Conservation (phyloP, 2,329 filamentous ascomycete genomes). For the Curvularia lunata region DNA sequence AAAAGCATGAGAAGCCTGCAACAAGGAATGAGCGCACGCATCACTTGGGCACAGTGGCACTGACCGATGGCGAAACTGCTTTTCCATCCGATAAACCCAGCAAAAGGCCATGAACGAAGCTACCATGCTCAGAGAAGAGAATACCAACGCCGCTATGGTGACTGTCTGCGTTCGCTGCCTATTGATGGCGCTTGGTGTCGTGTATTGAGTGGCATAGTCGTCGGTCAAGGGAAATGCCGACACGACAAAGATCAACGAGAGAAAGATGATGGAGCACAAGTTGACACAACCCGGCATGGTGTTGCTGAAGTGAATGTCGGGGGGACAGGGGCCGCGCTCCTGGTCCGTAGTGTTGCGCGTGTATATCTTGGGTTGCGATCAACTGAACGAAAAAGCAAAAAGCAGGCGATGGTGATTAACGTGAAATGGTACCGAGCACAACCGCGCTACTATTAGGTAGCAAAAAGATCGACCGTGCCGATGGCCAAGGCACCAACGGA, state of each 20-base stretch:
- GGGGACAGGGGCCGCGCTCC: not conserved
- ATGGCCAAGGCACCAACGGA: constrained; percentile 27
- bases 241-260: not conserved
- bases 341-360: not conserved
- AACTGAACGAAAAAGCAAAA: constrained; percentile 6
- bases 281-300: not conserved
- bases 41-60: constrained; percentile 27
- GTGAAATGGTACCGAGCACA: not conserved
- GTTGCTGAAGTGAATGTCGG: not conserved
- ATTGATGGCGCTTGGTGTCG: constrained; percentile 6
- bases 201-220: constrained; percentile 7
- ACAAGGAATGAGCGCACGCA: not conserved
- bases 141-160: constrained; percentile 44
- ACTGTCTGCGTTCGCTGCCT: constrained; percentile 35
- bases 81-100: constrained; percentile 76
- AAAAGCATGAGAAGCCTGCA: constrained; percentile 74
- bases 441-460: constrained; percentile 1
- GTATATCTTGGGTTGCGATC: not conserved
- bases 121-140: constrained; percentile 60
- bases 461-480: constrained; percentile 22
- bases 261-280: not conserved
- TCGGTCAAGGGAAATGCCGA: constrained; percentile 5
- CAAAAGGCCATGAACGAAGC: constrained; percentile 66
- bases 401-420: not conserved
- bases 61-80: constrained; percentile 76